Evolutionary conservation across 139 green algal genomes (phyloP), one percentile per base, ranked within the genome.

Genomic region (Yamagishiella unicocca): DNA sequence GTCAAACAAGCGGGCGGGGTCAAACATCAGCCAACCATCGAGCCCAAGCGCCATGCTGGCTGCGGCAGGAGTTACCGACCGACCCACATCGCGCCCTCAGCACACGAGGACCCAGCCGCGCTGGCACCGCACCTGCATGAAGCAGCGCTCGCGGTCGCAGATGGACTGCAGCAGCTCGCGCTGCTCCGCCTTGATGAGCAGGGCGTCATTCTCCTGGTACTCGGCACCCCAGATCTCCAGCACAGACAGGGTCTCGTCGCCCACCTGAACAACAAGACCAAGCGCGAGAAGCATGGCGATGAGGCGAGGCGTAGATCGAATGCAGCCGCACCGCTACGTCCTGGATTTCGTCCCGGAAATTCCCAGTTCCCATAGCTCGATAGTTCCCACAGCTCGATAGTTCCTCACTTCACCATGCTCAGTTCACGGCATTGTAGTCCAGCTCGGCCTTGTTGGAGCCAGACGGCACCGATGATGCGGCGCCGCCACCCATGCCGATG

Each of bases 191-290:
- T 91, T 94, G 86, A 99, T 97, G 22, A 99, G 94, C 93, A 99
- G 91, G 84, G 89, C 95, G 93, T 99, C 96, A 85, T 99, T 99
- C 93, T 99, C 98, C 94, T 99, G 98, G 93, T 99, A 99, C 95
- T 99, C 98, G 4, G 98, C 98, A 35, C 98, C 98, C 98, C 98
- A 99, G 89, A 99, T 99, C 94, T 99, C 98, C 89, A 99, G 93
- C 87, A 99, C 97, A n/a, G 83, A 95, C 95, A 99, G 96, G 2
- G 98, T 99, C 80, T 96, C 92, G 85, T 99, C 98, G 62, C 98
- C 98, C 55, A 99, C n/a, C n/a, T n/a, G n/a, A n/a, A n/a, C n/a
- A n/a, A n/a, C n/a, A n/a, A n/a, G n/a, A n/a, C n/a, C n/a, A n/a
- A n/a, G n/a, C n/a, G n/a, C n/a, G n/a, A n/a, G n/a, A n/a, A n/a